Evolutionary conservation across 805 yeast species (phyloP).

Genomic region (Saturnispora diversa): DNA sequence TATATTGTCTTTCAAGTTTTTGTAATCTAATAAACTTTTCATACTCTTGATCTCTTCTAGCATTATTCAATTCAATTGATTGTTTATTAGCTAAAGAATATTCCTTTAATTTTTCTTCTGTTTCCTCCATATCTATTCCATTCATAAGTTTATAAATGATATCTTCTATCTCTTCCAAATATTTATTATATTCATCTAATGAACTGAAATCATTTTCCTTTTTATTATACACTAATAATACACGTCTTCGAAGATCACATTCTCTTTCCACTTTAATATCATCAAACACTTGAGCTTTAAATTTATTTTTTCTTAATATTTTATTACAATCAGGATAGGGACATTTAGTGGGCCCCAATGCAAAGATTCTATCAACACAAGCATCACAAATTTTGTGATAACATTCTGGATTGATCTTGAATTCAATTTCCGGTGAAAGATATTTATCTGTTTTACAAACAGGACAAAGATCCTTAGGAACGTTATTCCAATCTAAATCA

Average conservation of each 20-base stretch:
- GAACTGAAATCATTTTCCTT: constrained; percentile 62
- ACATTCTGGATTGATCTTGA: constrained; percentile 93
- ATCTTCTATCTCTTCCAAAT: constrained; percentile 77
- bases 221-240: constrained; percentile 71
- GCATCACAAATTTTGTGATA: constrained; percentile 96
- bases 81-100: constrained; percentile 70
- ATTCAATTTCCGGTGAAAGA: constrained; percentile 85
- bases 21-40: constrained; percentile 55
- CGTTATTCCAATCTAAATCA: constrained; percentile 30
- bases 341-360: constrained; percentile 94
- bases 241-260: constrained; percentile 79
- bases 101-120: constrained; percentile 56
- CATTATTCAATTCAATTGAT: constrained; percentile 68
- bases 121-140: constrained; percentile 58
- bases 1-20: constrained; percentile 62
- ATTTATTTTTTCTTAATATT: constrained; percentile 76
- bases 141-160: constrained; percentile 69
- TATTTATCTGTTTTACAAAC: constrained; percentile 94
- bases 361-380: constrained; percentile 91
- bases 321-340: constrained; percentile 90
- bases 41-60: constrained; percentile 62
- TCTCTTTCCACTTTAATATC: constrained; percentile 86
- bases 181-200: constrained; percentile 58
- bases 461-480: constrained; percentile 62
- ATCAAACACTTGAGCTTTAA: constrained; percentile 88